phyloP scores from a whole-genome alignment of 352 stramenopile species.

The Pythium aphanidermatum region DNA sequence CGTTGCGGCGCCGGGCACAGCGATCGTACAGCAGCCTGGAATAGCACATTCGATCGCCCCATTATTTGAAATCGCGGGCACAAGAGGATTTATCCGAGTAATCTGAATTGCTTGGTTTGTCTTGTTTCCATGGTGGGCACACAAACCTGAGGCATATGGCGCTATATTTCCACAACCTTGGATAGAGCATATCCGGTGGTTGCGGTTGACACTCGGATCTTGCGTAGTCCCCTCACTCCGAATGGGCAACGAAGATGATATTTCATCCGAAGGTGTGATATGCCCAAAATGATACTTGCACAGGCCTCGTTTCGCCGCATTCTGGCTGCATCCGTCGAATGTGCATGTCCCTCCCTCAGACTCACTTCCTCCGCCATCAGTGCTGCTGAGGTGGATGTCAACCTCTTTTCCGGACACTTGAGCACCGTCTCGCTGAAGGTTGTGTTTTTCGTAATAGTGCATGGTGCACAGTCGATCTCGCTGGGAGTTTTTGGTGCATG shows the following conservation, averaged over 20 bases:
- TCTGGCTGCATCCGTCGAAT: slow-evolving; percentile 19
- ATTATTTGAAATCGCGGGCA: background rate
- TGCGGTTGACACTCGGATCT: slow-evolving; percentile 5
- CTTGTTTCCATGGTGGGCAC: slow-evolving; percentile 42
- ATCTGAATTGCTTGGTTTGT: slow-evolving; percentile 28
- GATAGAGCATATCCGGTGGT: slow-evolving; percentile 15
- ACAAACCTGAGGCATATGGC: slow-evolving; percentile 41
- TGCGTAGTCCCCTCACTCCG: background rate
- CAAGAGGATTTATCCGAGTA: slow-evolving; percentile 7
- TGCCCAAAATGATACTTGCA: slow-evolving; percentile 31
- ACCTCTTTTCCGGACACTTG: background rate
- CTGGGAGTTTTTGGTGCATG: slow-evolving; percentile 84
- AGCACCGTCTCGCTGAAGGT: slow-evolving; percentile 29
- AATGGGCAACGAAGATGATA: background rate
- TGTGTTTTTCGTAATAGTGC: slow-evolving; percentile 75
- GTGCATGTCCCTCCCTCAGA: slow-evolving; percentile 14
- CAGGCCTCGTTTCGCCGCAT: slow-evolving; percentile 8
- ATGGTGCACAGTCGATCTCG: slow-evolving; percentile 78
- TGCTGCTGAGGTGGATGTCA: slow-evolving; percentile 10
- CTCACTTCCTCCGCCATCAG: slow-evolving; percentile 12
- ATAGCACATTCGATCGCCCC: slow-evolving; percentile 6
- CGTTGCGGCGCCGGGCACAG: background rate
- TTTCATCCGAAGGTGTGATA: slow-evolving; percentile 1
- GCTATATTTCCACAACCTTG: slow-evolving; percentile 34
- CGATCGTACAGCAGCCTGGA: background rate